Evolutionary conservation across 495 filamentous ascomycete species (phyloP).

Genomic region (Aspergillus wentii): DNA sequence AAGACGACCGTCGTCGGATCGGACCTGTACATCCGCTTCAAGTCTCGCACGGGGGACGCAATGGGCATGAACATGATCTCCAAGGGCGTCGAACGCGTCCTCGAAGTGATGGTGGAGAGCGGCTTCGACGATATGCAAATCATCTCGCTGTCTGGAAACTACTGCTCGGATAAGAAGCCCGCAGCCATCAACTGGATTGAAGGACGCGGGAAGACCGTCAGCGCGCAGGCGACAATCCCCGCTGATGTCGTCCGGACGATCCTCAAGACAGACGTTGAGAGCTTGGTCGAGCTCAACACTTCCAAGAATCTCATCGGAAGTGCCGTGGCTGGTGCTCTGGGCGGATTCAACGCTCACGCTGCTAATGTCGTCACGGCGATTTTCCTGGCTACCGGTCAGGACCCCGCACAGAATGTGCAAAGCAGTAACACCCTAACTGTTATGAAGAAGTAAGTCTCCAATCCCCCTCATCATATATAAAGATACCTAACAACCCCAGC

Average conservation of each 20-base stretch:
- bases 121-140: conserved; percentile 90
- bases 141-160: conserved; percentile 82
- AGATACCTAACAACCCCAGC: conserved; percentile 44
- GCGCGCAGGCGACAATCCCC: conserved; percentile 88
- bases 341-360: conserved; percentile 90
- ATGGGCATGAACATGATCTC: conserved; percentile 99
- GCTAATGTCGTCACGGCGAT: conserved; percentile 88
- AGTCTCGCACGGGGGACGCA: conserved; percentile 87
- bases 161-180: conserved; percentile 89
- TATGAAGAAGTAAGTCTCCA: conserved; percentile 82
- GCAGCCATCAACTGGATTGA: conserved; percentile 95
- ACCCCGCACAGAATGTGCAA: conserved; percentile 88
- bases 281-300: conserved; percentile 76
- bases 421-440: conserved; percentile 86
- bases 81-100: conserved; percentile 84
- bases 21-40: conserved; percentile 86
- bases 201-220: conserved; percentile 83
- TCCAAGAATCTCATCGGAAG: conserved; percentile 85
- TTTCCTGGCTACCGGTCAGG: conserved; percentile 87
- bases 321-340: conserved; percentile 86
- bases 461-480: not conserved
- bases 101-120: conserved; percentile 73
- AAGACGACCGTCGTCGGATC: conserved; percentile 84
- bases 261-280: conserved; percentile 78
- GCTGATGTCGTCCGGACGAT: conserved; percentile 69